phyloP scores from a whole-genome alignment of 805 yeast species.

The Debaryomyces tyrocola region DNA sequence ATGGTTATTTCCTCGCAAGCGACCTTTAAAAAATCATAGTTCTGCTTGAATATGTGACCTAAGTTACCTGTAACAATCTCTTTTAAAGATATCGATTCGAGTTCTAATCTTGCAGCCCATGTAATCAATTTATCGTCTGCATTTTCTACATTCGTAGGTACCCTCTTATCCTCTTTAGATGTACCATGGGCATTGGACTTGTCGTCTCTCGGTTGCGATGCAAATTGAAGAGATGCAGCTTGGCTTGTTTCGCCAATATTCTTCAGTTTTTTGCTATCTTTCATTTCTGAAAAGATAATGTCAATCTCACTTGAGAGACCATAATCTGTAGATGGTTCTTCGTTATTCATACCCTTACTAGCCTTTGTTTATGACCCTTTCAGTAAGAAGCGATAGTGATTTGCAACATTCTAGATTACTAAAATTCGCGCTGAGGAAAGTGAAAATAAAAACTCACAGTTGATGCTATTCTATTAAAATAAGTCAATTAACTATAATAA shows the following conservation, averaged over 20 bases:
- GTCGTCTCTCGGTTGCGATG: neutral
- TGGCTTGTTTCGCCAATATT: neutral
- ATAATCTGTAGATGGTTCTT: slow-evolving; percentile 1
- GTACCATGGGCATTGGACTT: neutral
- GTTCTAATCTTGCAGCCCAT: slow-evolving; percentile 33
- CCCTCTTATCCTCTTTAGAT: neutral
- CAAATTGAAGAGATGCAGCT: neutral
- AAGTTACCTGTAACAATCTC: slow-evolving; percentile 11
- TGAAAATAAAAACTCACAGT: neutral
- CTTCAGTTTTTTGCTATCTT: neutral
- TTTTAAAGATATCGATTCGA: slow-evolving; percentile 27
- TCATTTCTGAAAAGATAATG: neutral
- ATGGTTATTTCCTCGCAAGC: neutral
- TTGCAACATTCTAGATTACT: neutral
- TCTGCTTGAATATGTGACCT: slow-evolving; percentile 3
- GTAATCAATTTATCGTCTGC: slow-evolving; percentile 11
- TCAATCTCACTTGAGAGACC: slow-evolving; percentile 3
- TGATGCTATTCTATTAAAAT: neutral
- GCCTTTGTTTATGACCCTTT: too few species aligned
- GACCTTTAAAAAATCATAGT: neutral
- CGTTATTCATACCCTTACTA: neutral
- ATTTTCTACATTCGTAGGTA: neutral
- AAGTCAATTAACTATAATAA: neutral
- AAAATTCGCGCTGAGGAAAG: neutral
- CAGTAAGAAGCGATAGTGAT: neutral